Evolutionary conservation across 176 grass and related monocot species (phyloP), one percentile per base, ranked within the genome.

Genomic region (Oryza coarctata): DNA sequence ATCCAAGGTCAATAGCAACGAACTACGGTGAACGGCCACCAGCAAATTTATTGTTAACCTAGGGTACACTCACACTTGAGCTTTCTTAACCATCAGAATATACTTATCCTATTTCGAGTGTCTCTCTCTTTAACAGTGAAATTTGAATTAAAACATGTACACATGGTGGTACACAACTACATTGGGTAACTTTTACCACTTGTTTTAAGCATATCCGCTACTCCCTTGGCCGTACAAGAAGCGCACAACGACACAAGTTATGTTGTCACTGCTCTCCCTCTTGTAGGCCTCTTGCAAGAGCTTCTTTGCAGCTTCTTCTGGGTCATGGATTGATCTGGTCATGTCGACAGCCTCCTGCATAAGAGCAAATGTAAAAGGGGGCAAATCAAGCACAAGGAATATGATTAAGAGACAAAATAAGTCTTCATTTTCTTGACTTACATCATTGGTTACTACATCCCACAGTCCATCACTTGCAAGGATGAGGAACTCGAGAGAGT

Each of bases 391-490:
- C 75, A 55, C 36, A 29, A 14, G 4, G 11, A 64, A 25, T 40
- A 31, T 68, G 31, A 9, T 41, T 12, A 68, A 27, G 4, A 13
- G 65, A 26, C 1, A 7, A 9, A 7, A 58, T 7, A 29, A 0
- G 3, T 65, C 7, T 65, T 30, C 50, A 52, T 44, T 73, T 61
- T 55, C n/a, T 38, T 36, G 5, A 65, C 12, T 80, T 88, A 91
- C 89, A 85, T 91, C 89, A 9, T 91, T 91, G 5, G 85, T 81
- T 35, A 91, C 89, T 28, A 91, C 89, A 81, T 91, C 89, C 89
- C 89, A 91, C 2, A 91, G 72, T 18, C 89, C 89, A 34, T 91
- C 89, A 28, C 89, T 91, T 3, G 85, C 89, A 44, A 91, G 89
- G 77, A 91, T 85, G 75, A 91, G 89, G 79, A 91, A 88, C 47